Percentiles rank a stretch among this genome's conserved stretches.
Evolutionary conservation across 768 basidiomycete species (phyloP).

Genomic region (Naganishia randhawae): DNA sequence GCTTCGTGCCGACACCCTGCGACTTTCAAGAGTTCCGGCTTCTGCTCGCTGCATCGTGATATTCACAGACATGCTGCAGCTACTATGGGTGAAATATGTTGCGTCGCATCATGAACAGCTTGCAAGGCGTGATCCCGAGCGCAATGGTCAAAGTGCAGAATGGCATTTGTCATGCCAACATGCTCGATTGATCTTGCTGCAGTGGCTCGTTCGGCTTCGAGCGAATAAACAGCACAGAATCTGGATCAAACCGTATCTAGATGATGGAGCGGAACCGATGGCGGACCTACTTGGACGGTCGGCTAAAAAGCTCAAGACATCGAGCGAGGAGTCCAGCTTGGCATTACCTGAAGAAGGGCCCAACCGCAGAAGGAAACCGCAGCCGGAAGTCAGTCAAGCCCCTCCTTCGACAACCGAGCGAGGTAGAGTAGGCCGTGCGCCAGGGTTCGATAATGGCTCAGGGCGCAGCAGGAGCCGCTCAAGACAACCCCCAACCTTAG

Average conservation of each 20-base stretch:
- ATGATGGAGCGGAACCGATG: conserved; percentile 51
- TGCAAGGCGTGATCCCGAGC: conserved; percentile 1
- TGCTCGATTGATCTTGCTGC: conserved; percentile 68
- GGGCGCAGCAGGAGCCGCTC: conserved; percentile 48
- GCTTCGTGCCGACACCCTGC: conserved; percentile 34
- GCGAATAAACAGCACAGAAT: conserved; percentile 85
- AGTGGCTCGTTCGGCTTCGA: conserved; percentile 81
- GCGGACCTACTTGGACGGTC: conserved; percentile 28
- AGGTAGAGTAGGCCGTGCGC: conserved; percentile 31
- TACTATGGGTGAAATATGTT: conserved; percentile 12
- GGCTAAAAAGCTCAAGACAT: conserved; percentile 16
- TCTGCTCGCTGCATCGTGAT: conserved; percentile 50
- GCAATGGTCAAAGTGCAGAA: conserved; percentile 2
- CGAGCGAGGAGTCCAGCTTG: not conserved
- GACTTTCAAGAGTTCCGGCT: conserved; percentile 46
- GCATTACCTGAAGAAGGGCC: conserved; percentile 27
- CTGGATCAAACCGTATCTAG: conserved; percentile 62
- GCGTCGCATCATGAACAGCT: conserved; percentile 7
- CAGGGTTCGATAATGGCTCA: conserved; percentile 9
- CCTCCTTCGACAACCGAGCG: conserved; percentile 29
- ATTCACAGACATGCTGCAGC: conserved; percentile 51
- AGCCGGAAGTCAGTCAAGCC: not conserved
- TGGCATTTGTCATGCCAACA: conserved; percentile 21
- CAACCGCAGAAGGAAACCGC: conserved; percentile 8
- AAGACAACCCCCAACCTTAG: conserved; percentile 35